Base-by-base conservation (phyloP, 331 rosid species). In the Arachis monticola region DNA sequence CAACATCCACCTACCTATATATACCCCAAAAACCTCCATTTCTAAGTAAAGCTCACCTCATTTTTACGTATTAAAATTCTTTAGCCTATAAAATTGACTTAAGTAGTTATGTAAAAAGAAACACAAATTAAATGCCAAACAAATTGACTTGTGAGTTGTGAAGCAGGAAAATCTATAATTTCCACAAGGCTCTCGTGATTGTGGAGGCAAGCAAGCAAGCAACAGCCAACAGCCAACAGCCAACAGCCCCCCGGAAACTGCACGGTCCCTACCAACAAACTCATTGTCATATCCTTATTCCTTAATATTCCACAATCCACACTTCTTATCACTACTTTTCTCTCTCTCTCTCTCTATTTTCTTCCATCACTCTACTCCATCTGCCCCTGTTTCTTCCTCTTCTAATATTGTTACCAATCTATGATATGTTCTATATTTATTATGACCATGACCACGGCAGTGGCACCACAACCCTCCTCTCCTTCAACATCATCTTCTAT, bases 221-320 rank as follows among this genome's bases (percentile, higher is more conserved):
- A 22, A 22, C 27, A 22, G 27, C 27, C 40, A 35, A 35, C 40
- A 35, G 38, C 38, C 38, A 32, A 32, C 38, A 32, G 27, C 27
- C 27, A 5, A 3, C 40, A 35, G 4, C 47, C 6, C 52, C 79
- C 41, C 45, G 55, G 87, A 83, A 83, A 55, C 57, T 83, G 76
- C 84, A 76, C 48, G 5, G 76, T 40, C 64, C 64, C 46, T 78
- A 6, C 17, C 30, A 41, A 60, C 2, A 41, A 60, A 31, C 12
- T 31, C 65, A 60, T 42, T 61, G 35, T 61, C 67, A 35, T 35
- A 35, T 35, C 45, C 46, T 61, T 35, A n/a, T 22, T 22, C 27
- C 27, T 22, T 22, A 5, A 2, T 22, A 48, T 8, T 48, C 11
- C 11, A 47, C 2, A 30, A 30, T n/a, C 31, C 30, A 12, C 57